Base-by-base conservation (phyloP, 768 basidiomycete species). In the Pisolithus tinctorius region DNA sequence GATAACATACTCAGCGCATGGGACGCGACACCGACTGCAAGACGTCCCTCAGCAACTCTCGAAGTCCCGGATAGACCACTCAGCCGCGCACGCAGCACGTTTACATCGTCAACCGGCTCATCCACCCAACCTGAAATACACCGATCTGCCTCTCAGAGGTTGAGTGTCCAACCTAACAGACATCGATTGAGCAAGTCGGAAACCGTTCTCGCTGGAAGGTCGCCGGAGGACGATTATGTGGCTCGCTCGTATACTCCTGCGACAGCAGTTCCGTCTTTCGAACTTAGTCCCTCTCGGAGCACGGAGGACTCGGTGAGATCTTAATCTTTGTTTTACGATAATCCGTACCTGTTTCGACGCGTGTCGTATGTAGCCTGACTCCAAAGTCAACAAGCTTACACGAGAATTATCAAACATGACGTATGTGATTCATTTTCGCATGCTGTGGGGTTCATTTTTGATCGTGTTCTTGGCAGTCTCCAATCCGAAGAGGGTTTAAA, bases 401-500 rank as follows among this genome's bases (percentile, higher is more conserved):
- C 60, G 58, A 31, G 69, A 71, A 50, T 50, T 71, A 23, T 71
- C 70, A 27, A 64, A 66, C 50, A 57, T 72, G 56, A 69, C 71
- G 75, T 78, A 60, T 43, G 76, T 62, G 42, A 48, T 52, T 53
- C 52, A 43, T 25, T 14, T 14, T 50, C 40, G 16, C 45, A 44
- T 23, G 29, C 13, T 47, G 34, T 17, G 38, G 13, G 36, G 47
- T 34, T 30, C 4, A 20, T 16, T 44, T 20, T 36, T 47, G 20
- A 37, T 26, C 16, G 30, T 6, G 2, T 55, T 20, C 36, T 34
- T 49, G 8, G 31, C 56, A 87, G 85, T 40, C 69, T 87, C 27
- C 71, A 79, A 45, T 78, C 81, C 14, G 82, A 83, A 50, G 84
- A 86, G 59, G 78, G 75, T 26, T 63, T 93, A 17, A 70, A 69